Evolutionary conservation across 257 asterid genomes (phyloP).

Genomic region (Solanum infundibuliforme): DNA sequence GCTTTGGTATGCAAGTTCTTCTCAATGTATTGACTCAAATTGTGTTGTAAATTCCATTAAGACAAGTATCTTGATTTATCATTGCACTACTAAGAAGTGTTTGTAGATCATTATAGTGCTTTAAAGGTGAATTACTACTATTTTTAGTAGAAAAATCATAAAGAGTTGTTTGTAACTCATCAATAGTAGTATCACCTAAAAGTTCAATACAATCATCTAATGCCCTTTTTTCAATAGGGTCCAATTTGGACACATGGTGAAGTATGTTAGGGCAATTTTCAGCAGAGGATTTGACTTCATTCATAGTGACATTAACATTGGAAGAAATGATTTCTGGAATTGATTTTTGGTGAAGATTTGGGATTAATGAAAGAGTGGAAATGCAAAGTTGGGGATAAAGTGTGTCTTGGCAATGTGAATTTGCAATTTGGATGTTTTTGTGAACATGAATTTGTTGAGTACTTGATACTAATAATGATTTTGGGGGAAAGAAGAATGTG

Average conservation of each 20-base stretch:
- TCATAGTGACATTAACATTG: conserved; percentile 48
- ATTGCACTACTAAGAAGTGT: conserved; percentile 81
- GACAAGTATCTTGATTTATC: conserved; percentile 91
- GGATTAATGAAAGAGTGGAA: conserved; percentile 53
- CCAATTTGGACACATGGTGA: conserved; percentile 36
- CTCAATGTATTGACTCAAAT: conserved; percentile 38
- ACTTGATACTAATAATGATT: neutral
- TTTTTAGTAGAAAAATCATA: conserved; percentile 27
- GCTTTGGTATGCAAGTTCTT: conserved; percentile 42
- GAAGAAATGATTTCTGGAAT: conserved; percentile 54
- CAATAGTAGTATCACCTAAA: conserved; percentile 33
- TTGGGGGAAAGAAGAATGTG: neutral
- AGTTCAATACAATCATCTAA: conserved; percentile 75
- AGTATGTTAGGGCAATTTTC: conserved; percentile 44
- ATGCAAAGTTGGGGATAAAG: conserved; percentile 61
- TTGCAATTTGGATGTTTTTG: conserved; percentile 41
- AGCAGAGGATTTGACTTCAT: conserved; percentile 39
- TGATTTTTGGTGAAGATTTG: conserved; percentile 46
- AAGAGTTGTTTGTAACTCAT: conserved; percentile 28
- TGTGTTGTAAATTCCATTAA: conserved; percentile 61
- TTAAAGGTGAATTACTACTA: conserved; percentile 12
- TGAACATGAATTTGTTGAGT: conserved; percentile 24
- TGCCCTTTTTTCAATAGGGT: conserved; percentile 47
- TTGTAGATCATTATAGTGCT: conserved; percentile 45
- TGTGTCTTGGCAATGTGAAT: conserved; percentile 56